A percentile compares a stretch with the other conserved stretches of the same genome.
These are phyloP conservation scores for Agrostemma githago DNA, from an alignment of 148 eudicot species.

Conservation along the genomic window DNA sequence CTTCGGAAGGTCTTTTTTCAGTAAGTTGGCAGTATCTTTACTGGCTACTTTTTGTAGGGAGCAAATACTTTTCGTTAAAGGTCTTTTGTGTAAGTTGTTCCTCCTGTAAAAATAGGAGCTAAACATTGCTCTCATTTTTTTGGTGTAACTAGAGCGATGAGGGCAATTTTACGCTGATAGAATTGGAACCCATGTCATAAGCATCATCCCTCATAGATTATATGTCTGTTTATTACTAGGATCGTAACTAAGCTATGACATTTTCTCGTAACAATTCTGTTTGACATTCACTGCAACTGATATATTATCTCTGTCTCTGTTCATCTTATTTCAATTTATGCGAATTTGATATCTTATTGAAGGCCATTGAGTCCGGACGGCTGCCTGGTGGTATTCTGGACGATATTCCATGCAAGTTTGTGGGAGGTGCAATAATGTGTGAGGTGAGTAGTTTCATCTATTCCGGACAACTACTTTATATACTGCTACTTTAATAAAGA, in stretches of 20 bases:
- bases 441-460: conserved; percentile 50
- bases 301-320: not conserved
- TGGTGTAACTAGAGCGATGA: not conserved
- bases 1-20: conserved; percentile 73
- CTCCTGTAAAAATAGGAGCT: not conserved
- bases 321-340: conserved; percentile 1
- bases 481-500: conserved; percentile 1
- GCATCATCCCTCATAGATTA: not conserved
- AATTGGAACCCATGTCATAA: not conserved
- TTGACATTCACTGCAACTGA: not conserved
- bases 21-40: conserved; percentile 37
- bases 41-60: not conserved
- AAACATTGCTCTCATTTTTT: not conserved
- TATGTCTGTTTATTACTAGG: not conserved
- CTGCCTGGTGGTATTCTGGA: conserved; percentile 86
- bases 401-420: conserved; percentile 87
- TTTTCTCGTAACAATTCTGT: not conserved
- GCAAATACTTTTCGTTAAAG: not conserved
- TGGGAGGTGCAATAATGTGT: conserved; percentile 62
- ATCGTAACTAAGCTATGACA: not conserved
- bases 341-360: not conserved
- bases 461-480: conserved; percentile 11
- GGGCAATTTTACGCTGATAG: no score
- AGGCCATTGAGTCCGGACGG: conserved; percentile 91
- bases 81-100: not conserved